Percentiles rank a stretch among this genome's conserved stretches.
Evolutionary conservation across 2,329 filamentous ascomycete species (phyloP).

Genomic region (Hymenoscyphus fraxineus): DNA sequence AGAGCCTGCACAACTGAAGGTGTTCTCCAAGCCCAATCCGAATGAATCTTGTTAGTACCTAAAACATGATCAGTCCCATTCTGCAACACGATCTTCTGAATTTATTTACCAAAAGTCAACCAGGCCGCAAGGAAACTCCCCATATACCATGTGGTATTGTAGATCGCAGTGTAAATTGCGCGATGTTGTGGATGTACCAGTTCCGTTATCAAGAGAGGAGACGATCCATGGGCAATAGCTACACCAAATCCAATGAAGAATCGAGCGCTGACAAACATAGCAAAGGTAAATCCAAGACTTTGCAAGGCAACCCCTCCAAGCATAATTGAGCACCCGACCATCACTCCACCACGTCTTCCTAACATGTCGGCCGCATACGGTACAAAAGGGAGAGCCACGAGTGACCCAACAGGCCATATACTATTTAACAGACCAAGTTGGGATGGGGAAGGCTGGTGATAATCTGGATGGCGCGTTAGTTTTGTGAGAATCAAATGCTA

Average conservation of each 20-base stretch:
- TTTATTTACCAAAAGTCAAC: constrained; percentile 39
- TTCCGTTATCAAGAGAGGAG: constrained; percentile 40
- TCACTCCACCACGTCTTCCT: constrained; percentile 43
- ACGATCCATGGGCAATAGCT: constrained; percentile 24
- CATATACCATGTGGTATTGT: constrained; percentile 41
- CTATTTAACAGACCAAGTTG: constrained; percentile 41
- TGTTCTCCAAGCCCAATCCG: constrained; percentile 36
- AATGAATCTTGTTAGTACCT: constrained; percentile 37
- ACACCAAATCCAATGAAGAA: constrained; percentile 35
- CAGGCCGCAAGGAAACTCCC: constrained; percentile 46
- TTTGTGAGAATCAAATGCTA: neutral
- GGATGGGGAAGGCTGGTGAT: constrained; percentile 14
- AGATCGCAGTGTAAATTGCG: constrained; percentile 42
- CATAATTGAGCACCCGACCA: constrained; percentile 43
- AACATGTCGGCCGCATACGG: constrained; percentile 46
- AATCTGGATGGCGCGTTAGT: constrained; percentile 10
- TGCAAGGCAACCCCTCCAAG: constrained; percentile 41
- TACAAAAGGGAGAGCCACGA: constrained; percentile 43
- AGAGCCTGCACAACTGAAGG: constrained; percentile 34
- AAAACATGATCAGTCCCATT: constrained; percentile 6
- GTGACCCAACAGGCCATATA: constrained; percentile 45
- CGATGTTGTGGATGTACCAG: constrained; percentile 45
- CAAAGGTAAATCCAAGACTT: constrained; percentile 37
- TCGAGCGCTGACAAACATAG: constrained; percentile 41
- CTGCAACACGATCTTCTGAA: neutral